Percentiles rank a stretch among this genome's conserved stretches.
Conservation (phyloP, 179 eudicot genomes). For the Beta macrorhiza region DNA sequence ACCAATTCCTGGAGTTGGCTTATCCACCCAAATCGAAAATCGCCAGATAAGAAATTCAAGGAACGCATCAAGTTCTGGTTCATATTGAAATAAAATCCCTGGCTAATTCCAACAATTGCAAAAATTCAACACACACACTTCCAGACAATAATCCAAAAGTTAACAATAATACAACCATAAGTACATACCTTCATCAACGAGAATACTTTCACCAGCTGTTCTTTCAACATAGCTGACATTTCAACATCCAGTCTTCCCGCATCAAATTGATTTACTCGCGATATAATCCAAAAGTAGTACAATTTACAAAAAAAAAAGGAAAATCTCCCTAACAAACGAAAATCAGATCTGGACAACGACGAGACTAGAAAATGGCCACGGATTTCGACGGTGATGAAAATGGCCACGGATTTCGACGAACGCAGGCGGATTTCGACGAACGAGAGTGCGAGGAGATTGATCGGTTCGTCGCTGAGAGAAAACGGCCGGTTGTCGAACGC, state of each 20-base stretch:
- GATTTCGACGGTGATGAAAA: no score
- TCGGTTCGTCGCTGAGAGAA: no score
- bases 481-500: no score
- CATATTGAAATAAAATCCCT: slow-evolving; percentile 96
- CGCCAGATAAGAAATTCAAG: slow-evolving; percentile 42
- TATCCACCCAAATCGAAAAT: no score
- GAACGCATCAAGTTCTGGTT: slow-evolving; percentile 95
- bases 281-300: slow-evolving; percentile 28
- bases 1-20: no score
- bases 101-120: slow-evolving; percentile 73
- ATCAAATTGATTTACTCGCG: slow-evolving; percentile 96
- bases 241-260: slow-evolving; percentile 91
- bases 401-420: no score
- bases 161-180: slow-evolving; percentile 4
- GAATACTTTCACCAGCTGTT: slow-evolving; percentile 88
- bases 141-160: slow-evolving; percentile 21
- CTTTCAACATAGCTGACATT: slow-evolving; percentile 97
- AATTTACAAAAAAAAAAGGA: no score
- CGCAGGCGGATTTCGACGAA: no score
- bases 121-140: slow-evolving; percentile 28
- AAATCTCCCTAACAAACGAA: no score
- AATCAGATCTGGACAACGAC: no score
- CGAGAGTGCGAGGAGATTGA: no score
- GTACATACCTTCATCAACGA: slow-evolving; percentile 77
- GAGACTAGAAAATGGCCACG: no score